Conservation (phyloP, 257 asterid genomes). For the Solanum chiquidenum region DNA sequence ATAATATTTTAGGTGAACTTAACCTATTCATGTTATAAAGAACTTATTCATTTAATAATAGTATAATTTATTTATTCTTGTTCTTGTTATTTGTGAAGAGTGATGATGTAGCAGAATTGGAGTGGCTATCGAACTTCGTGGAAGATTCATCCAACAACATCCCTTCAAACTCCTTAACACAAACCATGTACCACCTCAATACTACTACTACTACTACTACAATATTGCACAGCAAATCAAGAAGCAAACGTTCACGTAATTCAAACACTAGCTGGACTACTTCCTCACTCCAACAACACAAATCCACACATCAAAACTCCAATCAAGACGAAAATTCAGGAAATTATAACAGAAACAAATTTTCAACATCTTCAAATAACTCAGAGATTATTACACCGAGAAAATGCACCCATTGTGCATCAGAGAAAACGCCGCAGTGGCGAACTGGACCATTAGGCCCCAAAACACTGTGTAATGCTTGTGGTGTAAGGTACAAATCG, state of each 20-base stretch:
- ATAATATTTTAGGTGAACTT: background rate
- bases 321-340: background rate
- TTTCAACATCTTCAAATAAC: background rate
- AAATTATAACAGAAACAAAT: background rate
- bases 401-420: slow-evolving; percentile 67
- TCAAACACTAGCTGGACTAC: slow-evolving; percentile 8
- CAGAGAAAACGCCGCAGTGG: slow-evolving; percentile 89
- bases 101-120: slow-evolving; percentile 64
- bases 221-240: slow-evolving; percentile 19
- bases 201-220: background rate
- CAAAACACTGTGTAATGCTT: slow-evolving; percentile 72
- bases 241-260: slow-evolving; percentile 36
- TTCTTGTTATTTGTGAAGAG: slow-evolving; percentile 11
- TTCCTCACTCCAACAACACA: background rate
- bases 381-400: slow-evolving; percentile 21
- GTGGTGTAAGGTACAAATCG: slow-evolving; percentile 73
- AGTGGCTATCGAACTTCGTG: slow-evolving; percentile 66
- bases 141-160: slow-evolving; percentile 48
- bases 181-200: background rate
- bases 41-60: background rate
- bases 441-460: slow-evolving; percentile 75
- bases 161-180: slow-evolving; percentile 25
- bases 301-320: background rate
- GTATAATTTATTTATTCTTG: no score
- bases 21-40: background rate